These are phyloP conservation scores for Pleurotus platypus DNA, from an alignment of 768 basidiomycete genomes.

Conservation along the genomic window DNA sequence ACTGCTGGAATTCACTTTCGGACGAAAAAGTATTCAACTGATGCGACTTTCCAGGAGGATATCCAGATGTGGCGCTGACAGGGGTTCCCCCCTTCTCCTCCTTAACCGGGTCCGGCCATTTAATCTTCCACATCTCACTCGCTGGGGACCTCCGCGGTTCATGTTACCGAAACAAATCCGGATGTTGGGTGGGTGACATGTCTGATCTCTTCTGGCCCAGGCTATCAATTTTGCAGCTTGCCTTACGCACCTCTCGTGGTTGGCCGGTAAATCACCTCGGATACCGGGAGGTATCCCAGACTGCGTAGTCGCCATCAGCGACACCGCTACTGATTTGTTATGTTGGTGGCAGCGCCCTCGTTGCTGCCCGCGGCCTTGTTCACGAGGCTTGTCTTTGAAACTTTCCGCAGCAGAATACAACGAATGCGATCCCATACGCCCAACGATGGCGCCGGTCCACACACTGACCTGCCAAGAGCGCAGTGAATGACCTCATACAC, in stretches of 20 bases:
- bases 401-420: conserved; percentile 4
- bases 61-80: too few species aligned
- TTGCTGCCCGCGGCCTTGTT: conserved; percentile 6
- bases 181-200: conserved; percentile 6
- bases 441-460: not conserved
- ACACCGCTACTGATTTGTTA: not conserved
- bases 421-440: not conserved
- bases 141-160: conserved; percentile 1
- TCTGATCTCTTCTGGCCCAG: not conserved
- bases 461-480: not conserved
- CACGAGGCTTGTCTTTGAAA: not conserved
- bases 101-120: conserved; percentile 1
- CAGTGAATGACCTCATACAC: conserved; percentile 2
- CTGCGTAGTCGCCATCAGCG: not conserved
- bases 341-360: not conserved
- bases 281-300: not conserved
- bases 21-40: too few species aligned
- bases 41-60: too few species aligned
- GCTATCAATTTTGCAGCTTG: conserved; percentile 5
- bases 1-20: too few species aligned
- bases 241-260: not conserved
- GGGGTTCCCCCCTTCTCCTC: too few species aligned
- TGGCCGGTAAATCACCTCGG: conserved; percentile 4
- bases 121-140: not conserved
- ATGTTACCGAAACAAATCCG: conserved; percentile 6